phyloP scores from a whole-genome alignment of 345 rosid species.

The Moringa oleifera region DNA sequence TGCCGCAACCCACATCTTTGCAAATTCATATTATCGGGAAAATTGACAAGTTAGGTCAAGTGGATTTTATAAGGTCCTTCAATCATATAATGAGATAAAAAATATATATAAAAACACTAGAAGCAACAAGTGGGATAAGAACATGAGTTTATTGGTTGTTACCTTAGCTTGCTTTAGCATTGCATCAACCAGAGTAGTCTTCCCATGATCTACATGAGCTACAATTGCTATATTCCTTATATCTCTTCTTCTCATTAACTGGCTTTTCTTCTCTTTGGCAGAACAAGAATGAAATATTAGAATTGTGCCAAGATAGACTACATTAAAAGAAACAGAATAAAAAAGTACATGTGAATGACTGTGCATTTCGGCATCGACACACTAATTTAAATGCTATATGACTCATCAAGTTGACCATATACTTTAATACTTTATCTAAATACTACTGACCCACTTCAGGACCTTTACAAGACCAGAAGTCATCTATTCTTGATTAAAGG shows the following conservation, averaged over 20 bases:
- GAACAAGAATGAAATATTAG: constrained; percentile 13
- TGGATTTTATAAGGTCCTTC: neutral
- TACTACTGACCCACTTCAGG: too few relatives aligned
- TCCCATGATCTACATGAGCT: constrained; percentile 98
- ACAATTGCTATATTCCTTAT: constrained; percentile 93
- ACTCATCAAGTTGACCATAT: neutral
- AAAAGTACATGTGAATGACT: too few relatives aligned
- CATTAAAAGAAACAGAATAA: too few relatives aligned
- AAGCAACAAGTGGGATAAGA: neutral
- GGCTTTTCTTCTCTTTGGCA: constrained; percentile 64
- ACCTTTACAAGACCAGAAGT: too few relatives aligned
- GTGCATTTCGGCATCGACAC: too few relatives aligned
- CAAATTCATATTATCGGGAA: neutral
- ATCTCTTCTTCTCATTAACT: constrained; percentile 63
- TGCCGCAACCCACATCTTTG: neutral
- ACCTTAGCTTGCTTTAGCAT: constrained; percentile 96
- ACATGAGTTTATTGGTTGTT: constrained; percentile 4
- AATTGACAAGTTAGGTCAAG: neutral
- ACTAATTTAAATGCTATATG: neutral
- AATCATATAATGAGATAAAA: neutral
- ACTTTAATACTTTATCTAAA: too few relatives aligned
- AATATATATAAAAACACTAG: neutral
- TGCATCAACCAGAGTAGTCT: constrained; percentile 96
- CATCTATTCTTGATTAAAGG: too few relatives aligned
- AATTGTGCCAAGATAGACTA: neutral